Base-by-base conservation (phyloP, 345 rosid genomes). In the Acer negundo region DNA sequence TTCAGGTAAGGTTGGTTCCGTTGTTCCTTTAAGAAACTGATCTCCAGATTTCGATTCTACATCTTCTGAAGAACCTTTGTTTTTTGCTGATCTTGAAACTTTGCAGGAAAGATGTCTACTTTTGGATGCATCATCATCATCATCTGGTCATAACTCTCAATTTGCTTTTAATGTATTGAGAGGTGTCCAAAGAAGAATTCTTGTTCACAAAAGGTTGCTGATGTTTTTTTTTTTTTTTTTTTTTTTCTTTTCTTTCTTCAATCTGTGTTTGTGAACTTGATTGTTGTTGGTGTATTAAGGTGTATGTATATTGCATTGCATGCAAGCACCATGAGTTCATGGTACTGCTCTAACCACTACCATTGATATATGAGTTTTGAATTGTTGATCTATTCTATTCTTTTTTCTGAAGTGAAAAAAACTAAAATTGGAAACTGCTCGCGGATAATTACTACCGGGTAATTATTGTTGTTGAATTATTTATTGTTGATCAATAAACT, bases 101-200 rank as follows among this genome's bases (percentile, higher is more conserved):
- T 62, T 75, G 70, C 70, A 64, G 77, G 63, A 19, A 51, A 49
- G 69, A 13, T 73, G 47, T 12, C 2, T 28, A 40, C 28, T 23
- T 9, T 0, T 51, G 17, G 13, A 3, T 31, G 3, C 19, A 28
- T 12, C 22, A 51, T 10, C 70, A 3, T 49, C 31, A 28, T 28
- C 63, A 12, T 55, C n/a, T 15, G 53, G 71, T 51, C 77, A 13
- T 53, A 51, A 35, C 78, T 74, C 78, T 74, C 77, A 74, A 74
- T 63, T 74, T 63, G 24, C 35, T 53, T 67, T 66, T 22, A 53
- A 47, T 23, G 65, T 15, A n/a, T 53, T 51, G 78, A 75, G 72
- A n/a, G 35, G 5, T 26, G 42, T 47, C 26, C 46, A 0, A 59
- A 40, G 31, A 35, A 72, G 66, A 64, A 38, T 72, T 58, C 44